phyloP scores from a whole-genome alignment of 495 filamentous ascomycete genomes.

The Xylaria castorea region DNA sequence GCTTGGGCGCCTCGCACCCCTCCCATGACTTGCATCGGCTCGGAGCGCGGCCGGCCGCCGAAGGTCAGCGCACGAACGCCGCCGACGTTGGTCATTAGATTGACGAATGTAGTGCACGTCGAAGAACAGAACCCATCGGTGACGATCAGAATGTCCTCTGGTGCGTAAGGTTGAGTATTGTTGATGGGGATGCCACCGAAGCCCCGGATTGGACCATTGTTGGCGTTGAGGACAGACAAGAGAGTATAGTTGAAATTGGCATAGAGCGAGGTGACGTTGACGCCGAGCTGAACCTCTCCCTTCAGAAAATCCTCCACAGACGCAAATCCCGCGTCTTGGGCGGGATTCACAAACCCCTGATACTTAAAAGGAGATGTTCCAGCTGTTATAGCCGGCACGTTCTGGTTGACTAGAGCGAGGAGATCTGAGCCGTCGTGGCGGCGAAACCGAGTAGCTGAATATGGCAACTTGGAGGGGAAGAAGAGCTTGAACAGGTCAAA shows the following conservation, averaged over 20 bases:
- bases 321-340: slow-evolving; percentile 12
- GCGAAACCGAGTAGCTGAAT: slow-evolving; percentile 8
- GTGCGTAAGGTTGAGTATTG: slow-evolving; percentile 28
- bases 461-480: slow-evolving; percentile 19
- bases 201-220: background rate
- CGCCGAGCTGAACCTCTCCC: slow-evolving; percentile 6
- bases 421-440: slow-evolving; percentile 19
- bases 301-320: slow-evolving; percentile 4
- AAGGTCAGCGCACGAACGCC: slow-evolving; percentile 63
- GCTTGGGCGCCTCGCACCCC: slow-evolving; percentile 60
- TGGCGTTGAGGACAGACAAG: background rate
- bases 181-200: slow-evolving; percentile 11
- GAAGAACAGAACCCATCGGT: slow-evolving; percentile 68
- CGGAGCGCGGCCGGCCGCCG: slow-evolving; percentile 60
- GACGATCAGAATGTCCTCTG: slow-evolving; percentile 51
- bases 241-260: slow-evolving; percentile 22
- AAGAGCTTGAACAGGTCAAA: slow-evolving; percentile 54
- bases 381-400: background rate
- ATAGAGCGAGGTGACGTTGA: slow-evolving; percentile 11
- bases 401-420: background rate
- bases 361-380: background rate
- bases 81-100: slow-evolving; percentile 62
- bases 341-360: background rate
- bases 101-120: slow-evolving; percentile 66
- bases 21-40: slow-evolving; percentile 64